These are phyloP conservation scores for Onygenales sp. DNA, from an alignment of 2,329 filamentous ascomycete genomes.

Conservation along the genomic window DNA sequence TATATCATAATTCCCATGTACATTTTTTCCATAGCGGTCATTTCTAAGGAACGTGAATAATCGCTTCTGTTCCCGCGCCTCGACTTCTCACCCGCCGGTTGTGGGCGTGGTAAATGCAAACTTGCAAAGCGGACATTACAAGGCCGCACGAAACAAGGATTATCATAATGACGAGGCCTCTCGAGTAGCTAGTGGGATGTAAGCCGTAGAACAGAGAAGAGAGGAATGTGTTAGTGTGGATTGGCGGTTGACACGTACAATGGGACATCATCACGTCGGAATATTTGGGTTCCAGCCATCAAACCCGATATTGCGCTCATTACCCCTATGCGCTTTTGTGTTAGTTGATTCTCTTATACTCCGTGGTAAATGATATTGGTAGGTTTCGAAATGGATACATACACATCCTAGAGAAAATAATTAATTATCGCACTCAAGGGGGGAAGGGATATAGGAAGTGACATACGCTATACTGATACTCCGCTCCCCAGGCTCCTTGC, in stretches of 20 bases:
- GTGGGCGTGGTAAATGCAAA: slow-evolving; percentile 29
- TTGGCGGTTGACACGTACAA: slow-evolving; percentile 21
- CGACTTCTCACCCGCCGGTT: slow-evolving; percentile 23
- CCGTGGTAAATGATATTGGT: background rate
- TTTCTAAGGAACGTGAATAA: background rate
- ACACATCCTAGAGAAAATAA: slow-evolving; percentile 4
- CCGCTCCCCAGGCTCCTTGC: slow-evolving; percentile 36
- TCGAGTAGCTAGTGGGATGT: slow-evolving; percentile 28
- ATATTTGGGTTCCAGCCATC: slow-evolving; percentile 45
- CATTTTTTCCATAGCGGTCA: background rate
- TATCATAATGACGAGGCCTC: slow-evolving; percentile 38
- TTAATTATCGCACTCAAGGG: background rate
- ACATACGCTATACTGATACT: slow-evolving; percentile 42
- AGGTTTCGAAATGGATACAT: background rate
- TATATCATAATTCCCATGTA: background rate
- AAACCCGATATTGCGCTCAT: slow-evolving; percentile 44
- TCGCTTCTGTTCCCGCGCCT: background rate
- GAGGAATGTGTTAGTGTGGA: background rate
- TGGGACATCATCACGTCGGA: slow-evolving; percentile 33
- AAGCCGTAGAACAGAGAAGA: background rate
- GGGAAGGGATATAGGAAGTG: background rate
- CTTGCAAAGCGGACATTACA: slow-evolving; percentile 31
- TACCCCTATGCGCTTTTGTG: slow-evolving; percentile 30
- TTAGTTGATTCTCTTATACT: background rate
- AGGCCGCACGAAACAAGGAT: slow-evolving; percentile 36